A percentile compares a stretch with the other conserved stretches of the same genome.
These are phyloP conservation scores for Notholithocarpus densiflorus DNA, from an alignment of 306 rosid genomes.

Conservation along the genomic window DNA sequence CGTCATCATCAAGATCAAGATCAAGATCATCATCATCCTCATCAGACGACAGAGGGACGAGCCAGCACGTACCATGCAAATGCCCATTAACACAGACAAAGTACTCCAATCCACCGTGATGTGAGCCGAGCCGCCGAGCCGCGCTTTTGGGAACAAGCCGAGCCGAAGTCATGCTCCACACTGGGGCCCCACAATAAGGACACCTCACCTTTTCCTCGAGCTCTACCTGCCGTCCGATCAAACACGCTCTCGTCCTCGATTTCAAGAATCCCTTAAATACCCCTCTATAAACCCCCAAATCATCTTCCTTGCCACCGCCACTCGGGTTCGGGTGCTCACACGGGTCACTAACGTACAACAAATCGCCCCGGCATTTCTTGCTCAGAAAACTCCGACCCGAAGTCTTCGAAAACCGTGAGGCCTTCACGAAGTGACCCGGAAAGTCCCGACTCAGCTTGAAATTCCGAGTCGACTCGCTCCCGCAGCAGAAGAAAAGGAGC, in stretches of 20 bases:
- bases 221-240: constrained; percentile 38
- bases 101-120: constrained; percentile 47
- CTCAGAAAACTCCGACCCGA: constrained; percentile 58
- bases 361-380: constrained; percentile 41
- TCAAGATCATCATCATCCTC: constrained; percentile 10
- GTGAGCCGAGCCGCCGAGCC: constrained; percentile 63
- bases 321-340: constrained; percentile 47
- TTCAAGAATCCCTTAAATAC: constrained; percentile 47
- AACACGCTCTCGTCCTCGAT: constrained; percentile 46
- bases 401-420: constrained; percentile 58
- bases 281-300: constrained; percentile 59
- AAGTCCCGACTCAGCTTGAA: constrained; percentile 30
- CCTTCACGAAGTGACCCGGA: constrained; percentile 46
- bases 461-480: constrained; percentile 38
- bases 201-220: constrained; percentile 44
- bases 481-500: constrained; percentile 63
- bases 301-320: constrained; percentile 35
- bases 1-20: background rate
- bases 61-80: constrained; percentile 59
- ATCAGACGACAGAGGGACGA: constrained; percentile 50
- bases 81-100: constrained; percentile 66
- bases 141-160: constrained; percentile 58
- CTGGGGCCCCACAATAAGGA: constrained; percentile 55
- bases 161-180: constrained; percentile 67
- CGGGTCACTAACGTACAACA: constrained; percentile 59